Conservation (phyloP, 75 land plant genomes). For the Picea glauca region DNA sequence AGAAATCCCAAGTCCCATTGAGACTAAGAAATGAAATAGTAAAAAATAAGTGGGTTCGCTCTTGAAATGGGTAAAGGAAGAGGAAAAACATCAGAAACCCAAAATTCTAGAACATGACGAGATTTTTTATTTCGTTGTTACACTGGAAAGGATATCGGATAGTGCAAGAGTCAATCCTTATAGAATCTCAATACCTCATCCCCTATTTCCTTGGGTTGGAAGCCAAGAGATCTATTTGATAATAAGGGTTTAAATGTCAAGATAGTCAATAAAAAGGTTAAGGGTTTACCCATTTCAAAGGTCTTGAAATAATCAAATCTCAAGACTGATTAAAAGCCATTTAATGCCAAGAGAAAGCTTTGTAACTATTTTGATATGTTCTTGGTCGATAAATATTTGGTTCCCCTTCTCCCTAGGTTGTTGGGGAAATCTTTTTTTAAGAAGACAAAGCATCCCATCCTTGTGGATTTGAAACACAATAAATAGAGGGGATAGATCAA, state of each 20-base stretch:
- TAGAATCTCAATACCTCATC: slow-evolving; percentile 66
- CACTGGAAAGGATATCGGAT: slow-evolving; percentile 64
- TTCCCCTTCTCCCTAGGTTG: slow-evolving; percentile 49
- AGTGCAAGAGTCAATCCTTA: no score
- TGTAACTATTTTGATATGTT: slow-evolving; percentile 77
- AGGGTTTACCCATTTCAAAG: slow-evolving; percentile 52
- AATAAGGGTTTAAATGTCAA: slow-evolving; percentile 25
- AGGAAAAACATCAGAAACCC: slow-evolving; percentile 30
- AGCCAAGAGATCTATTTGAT: slow-evolving; percentile 59
- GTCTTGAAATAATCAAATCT: slow-evolving; percentile 59
- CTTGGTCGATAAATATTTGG: slow-evolving; percentile 55
- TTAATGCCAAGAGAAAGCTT: slow-evolving; percentile 71
- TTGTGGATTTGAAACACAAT: slow-evolving; percentile 53
- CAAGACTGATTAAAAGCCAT: slow-evolving; percentile 47
- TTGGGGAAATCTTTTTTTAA: slow-evolving; percentile 70
- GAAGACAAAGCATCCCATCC: slow-evolving; percentile 83
- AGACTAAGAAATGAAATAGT: no score
- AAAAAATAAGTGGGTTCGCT: no score
- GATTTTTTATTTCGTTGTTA: slow-evolving; percentile 52
- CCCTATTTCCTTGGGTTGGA: slow-evolving; percentile 32
- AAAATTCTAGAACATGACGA: no score
- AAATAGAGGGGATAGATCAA: slow-evolving; percentile 65
- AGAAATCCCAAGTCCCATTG: no score
- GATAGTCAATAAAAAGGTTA: slow-evolving; percentile 29
- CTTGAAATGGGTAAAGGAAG: slow-evolving; percentile 45